phyloP scores from a whole-genome alignment of 345 rosid species.

The Hibiscus mutabilis region DNA sequence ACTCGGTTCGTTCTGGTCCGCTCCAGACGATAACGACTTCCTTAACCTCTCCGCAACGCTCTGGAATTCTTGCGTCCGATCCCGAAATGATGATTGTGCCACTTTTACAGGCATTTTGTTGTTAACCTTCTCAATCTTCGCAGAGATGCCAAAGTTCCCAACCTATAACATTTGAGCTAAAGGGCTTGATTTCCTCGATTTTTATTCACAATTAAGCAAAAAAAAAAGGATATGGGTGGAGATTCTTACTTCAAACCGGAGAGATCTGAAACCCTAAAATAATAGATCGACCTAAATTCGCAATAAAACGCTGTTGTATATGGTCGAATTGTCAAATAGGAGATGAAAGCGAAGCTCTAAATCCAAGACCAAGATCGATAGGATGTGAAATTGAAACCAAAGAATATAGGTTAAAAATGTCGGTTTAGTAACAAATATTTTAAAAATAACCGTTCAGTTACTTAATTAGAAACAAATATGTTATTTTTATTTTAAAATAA shows the following conservation, averaged over 20 bases:
- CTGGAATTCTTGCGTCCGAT: slow-evolving; percentile 2
- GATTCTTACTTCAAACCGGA: slow-evolving; percentile 2
- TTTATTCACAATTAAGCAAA: neutral
- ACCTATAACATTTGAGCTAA: too few species aligned
- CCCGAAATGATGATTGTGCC: neutral
- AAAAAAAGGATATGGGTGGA: neutral
- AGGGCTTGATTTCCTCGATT: too few species aligned
- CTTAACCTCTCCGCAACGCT: neutral
- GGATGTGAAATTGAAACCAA: neutral
- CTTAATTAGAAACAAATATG: too few species aligned
- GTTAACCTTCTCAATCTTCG: too few species aligned
- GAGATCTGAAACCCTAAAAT: neutral
- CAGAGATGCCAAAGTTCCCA: too few species aligned
- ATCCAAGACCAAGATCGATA: neutral
- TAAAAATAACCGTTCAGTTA: too few species aligned
- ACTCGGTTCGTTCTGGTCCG: neutral
- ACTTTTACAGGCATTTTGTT: neutral
- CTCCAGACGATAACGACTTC: neutral
- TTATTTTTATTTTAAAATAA: too few species aligned
- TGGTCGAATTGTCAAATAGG: neutral
- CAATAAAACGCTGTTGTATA: neutral
- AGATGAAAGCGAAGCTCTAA: neutral
- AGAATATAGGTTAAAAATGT: neutral
- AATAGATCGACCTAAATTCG: neutral
- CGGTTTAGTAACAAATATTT: too few species aligned